These are phyloP conservation scores for Lodderomyces margitis DNA, from an alignment of 1,139 yeast genomes.

Conservation along the genomic window DNA sequence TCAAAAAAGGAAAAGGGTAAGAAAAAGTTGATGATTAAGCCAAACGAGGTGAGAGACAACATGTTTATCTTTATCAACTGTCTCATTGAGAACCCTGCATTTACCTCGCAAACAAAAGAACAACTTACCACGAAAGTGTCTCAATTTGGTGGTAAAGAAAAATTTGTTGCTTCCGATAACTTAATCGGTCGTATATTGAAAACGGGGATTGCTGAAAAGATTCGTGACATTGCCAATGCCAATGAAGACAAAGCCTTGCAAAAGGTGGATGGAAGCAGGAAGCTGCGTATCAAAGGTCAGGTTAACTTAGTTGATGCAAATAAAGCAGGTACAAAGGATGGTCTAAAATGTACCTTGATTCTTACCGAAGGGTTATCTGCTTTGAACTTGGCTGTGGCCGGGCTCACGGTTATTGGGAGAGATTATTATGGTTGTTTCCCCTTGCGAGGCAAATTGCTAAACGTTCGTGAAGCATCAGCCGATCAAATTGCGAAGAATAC, in stretches of 20 bases:
- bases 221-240: conserved; percentile 77
- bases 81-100: conserved; percentile 93
- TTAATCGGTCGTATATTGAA: conserved; percentile 69
- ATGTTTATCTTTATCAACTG: conserved; percentile 91
- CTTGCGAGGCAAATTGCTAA: conserved; percentile 87
- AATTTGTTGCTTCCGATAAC: conserved; percentile 65
- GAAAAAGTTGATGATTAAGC: conserved; percentile 71
- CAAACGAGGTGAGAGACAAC: conserved; percentile 85
- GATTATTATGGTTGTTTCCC: conserved; percentile 97
- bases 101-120: conserved; percentile 96
- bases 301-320: conserved; percentile 95
- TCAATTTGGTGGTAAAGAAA: conserved; percentile 86
- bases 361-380: conserved; percentile 99
- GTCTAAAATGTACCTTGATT: conserved; percentile 87
- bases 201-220: conserved; percentile 80
- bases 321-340: conserved; percentile 92
- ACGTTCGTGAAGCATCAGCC: conserved; percentile 94
- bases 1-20: conserved; percentile 73
- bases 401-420: conserved; percentile 92
- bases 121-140: conserved; percentile 85
- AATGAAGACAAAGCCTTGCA: conserved; percentile 87
- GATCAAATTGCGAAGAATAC: conserved; percentile 91
- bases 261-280: conserved; percentile 87
- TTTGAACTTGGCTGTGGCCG: conserved; percentile 86
- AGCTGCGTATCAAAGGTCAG: conserved; percentile 83